phyloP scores from a whole-genome alignment of 352 stramenopile species.

The Plasmopara halstedii region DNA sequence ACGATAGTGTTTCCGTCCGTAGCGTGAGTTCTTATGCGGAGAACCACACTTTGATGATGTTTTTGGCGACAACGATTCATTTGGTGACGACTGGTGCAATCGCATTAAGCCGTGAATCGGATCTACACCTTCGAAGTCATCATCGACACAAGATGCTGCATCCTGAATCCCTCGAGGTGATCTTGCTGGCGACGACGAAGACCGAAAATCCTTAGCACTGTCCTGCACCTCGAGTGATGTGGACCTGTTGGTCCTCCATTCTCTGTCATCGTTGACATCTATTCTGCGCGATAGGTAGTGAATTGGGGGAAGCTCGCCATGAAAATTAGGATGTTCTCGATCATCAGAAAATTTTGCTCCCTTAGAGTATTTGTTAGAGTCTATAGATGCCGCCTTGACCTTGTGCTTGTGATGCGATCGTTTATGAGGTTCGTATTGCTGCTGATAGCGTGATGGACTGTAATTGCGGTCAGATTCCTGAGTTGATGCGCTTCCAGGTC shows the following conservation, averaged over 20 bases:
- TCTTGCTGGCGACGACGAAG: slow-evolving; percentile 4
- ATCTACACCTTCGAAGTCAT: slow-evolving; percentile 16
- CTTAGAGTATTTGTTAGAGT: slow-evolving; percentile 8
- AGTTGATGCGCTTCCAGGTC: slow-evolving; percentile 6
- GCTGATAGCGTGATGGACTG: slow-evolving; percentile 3
- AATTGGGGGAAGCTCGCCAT: slow-evolving; percentile 4
- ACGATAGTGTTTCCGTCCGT: slow-evolving; percentile 73
- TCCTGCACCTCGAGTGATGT: slow-evolving; percentile 25
- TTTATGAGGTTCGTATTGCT: slow-evolving; percentile 8
- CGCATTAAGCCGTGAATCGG: slow-evolving; percentile 14
- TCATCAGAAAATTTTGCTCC: slow-evolving; percentile 4
- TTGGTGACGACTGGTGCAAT: slow-evolving; percentile 28
- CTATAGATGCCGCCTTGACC: slow-evolving; percentile 9
- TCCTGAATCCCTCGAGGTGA: slow-evolving; percentile 13
- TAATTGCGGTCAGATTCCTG: background rate
- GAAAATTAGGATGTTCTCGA: slow-evolving; percentile 5
- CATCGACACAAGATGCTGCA: slow-evolving; percentile 18
- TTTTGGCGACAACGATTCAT: slow-evolving; percentile 22
- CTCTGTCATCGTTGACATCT: slow-evolving; percentile 1
- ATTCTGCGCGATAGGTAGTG: slow-evolving; percentile 7
- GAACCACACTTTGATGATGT: slow-evolving; percentile 25
- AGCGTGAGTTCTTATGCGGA: slow-evolving; percentile 45
- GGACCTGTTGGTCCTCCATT: slow-evolving; percentile 10
- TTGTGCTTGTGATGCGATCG: slow-evolving; percentile 7
- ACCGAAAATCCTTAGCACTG: slow-evolving; percentile 8